Conservation (phyloP, 805 yeast species). For the Wickerhamia fluorescens region DNA sequence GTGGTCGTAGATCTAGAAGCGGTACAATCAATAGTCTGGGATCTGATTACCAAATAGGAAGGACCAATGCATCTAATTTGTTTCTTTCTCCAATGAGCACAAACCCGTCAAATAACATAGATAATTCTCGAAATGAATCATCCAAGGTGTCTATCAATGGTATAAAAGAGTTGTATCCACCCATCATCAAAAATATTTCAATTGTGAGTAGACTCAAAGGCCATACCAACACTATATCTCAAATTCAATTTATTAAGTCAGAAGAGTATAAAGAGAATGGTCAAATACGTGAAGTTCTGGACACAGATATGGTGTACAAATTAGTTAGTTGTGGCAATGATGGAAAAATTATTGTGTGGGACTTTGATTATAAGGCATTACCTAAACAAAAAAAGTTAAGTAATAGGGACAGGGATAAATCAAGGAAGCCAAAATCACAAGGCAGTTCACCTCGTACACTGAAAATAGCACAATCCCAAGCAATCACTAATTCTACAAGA, state of each 20-base stretch:
- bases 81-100: constrained; percentile 17
- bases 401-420: constrained; percentile 2
- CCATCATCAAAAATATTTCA: constrained; percentile 29
- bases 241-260: constrained; percentile 18
- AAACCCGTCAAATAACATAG: constrained; percentile 18
- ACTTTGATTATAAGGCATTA: constrained; percentile 35
- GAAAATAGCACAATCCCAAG: not conserved
- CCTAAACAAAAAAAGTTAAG: constrained; percentile 1
- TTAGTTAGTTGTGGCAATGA: constrained; percentile 33
- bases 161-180: constrained; percentile 14
- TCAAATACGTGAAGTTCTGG: too few relatives aligned
- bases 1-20: constrained; percentile 31
- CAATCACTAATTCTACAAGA: not conserved
- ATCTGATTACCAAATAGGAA: constrained; percentile 9
- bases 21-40: constrained; percentile 28
- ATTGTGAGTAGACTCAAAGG: constrained; percentile 33
- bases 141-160: not conserved
- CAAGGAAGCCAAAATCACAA: constrained; percentile 1
- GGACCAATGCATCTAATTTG: constrained; percentile 5
- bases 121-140: constrained; percentile 11
- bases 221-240: constrained; percentile 30
- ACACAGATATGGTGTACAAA: constrained; percentile 18
- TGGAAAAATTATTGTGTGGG: constrained; percentile 37
- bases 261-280: constrained; percentile 5
- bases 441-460: not conserved